phyloP scores from a whole-genome alignment of 495 filamentous ascomycete genomes.

The Cercophora samala region DNA sequence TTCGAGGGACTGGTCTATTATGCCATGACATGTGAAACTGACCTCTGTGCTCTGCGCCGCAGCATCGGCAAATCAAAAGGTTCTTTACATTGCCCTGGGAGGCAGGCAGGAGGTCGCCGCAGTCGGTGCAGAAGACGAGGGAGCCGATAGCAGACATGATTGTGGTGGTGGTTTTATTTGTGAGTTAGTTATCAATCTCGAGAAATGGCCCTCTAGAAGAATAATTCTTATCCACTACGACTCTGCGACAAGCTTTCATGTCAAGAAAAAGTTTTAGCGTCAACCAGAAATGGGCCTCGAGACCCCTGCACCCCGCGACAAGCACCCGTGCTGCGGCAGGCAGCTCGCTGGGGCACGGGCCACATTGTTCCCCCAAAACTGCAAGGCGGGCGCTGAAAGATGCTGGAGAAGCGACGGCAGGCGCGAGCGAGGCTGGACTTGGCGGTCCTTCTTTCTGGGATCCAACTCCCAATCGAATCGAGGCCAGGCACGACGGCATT shows the following conservation, averaged over 20 bases:
- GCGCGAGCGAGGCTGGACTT: background rate
- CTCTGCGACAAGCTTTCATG: background rate
- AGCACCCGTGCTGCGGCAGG: background rate
- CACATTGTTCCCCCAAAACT: background rate
- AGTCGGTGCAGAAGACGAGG: conserved; percentile 89
- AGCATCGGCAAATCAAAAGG: conserved; percentile 76
- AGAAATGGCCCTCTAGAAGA: background rate
- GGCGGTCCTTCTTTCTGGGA: conserved; percentile 2
- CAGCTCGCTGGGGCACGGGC: background rate
- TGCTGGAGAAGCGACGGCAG: conserved; percentile 5
- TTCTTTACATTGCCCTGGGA: conserved; percentile 71
- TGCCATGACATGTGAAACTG: conserved; percentile 14
- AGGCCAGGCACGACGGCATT: background rate
- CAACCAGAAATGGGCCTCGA: background rate
- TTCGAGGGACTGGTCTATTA: background rate
- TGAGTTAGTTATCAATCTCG: background rate
- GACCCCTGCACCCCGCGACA: conserved; percentile 6
- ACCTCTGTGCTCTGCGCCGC: conserved; percentile 82
- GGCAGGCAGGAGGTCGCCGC: conserved; percentile 82
- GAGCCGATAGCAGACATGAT: conserved; percentile 85
- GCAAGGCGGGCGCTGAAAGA: background rate
- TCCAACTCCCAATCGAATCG: background rate
- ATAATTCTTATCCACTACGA: background rate
- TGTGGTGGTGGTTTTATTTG: background rate
- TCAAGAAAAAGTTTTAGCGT: conserved; percentile 11